phyloP scores from a whole-genome alignment of 805 yeast species.

The Pichia paraexigua region DNA sequence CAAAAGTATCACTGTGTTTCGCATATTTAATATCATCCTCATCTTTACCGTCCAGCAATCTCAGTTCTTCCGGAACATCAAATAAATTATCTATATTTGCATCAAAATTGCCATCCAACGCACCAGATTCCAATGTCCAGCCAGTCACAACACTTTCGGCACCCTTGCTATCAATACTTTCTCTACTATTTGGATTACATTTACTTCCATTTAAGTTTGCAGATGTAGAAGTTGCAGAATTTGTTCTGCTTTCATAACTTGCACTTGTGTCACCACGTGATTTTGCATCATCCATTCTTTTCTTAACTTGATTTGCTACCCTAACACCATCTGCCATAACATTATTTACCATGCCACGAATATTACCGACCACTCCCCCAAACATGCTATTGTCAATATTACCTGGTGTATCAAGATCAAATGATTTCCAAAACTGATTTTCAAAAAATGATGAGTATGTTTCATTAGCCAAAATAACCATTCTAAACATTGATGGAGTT shows the following conservation, averaged over 20 bases:
- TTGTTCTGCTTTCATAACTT: conserved; percentile 6
- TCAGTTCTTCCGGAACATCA: not conserved
- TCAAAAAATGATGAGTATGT: conserved; percentile 82
- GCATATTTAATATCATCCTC: not conserved
- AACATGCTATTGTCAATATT: conserved; percentile 31
- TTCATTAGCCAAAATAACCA: conserved; percentile 92
- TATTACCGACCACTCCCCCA: conserved; percentile 38
- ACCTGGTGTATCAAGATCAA: conserved; percentile 47
- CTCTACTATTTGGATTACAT: not conserved
- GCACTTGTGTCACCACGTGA: conserved; percentile 6
- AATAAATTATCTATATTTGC: conserved; percentile 7
- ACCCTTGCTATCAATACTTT: conserved; percentile 9
- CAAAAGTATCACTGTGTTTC: conserved; percentile 17
- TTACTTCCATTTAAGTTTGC: not conserved
- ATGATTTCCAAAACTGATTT: conserved; percentile 54
- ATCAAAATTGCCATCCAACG: conserved; percentile 4
- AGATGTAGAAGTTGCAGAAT: not conserved
- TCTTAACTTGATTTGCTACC: conserved; percentile 83
- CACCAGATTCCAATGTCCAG: conserved; percentile 8
- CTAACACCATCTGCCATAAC: conserved; percentile 86
- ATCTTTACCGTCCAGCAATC: not conserved
- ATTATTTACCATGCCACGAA: conserved; percentile 86
- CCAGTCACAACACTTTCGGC: conserved; percentile 11
- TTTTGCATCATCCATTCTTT: conserved; percentile 73
- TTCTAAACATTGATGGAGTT: conserved; percentile 81